Evolutionary conservation across 139 green algal species (phyloP).

Genomic region (Picochlorum sp.): DNA sequence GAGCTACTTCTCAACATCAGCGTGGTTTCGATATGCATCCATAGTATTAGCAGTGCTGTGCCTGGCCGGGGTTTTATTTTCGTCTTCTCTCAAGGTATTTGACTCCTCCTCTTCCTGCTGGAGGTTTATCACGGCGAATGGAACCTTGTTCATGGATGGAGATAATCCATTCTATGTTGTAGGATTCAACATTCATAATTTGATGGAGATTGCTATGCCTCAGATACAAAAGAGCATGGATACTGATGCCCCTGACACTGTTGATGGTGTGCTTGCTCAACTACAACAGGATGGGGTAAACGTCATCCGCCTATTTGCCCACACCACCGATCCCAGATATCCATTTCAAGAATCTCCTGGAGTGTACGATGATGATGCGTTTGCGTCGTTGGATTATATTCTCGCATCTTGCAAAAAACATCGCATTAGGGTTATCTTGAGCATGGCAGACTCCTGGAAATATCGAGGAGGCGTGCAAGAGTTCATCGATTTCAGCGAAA

Average conservation of each 20-base stretch:
- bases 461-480: constrained; percentile 41
- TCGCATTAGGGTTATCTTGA: constrained; percentile 58
- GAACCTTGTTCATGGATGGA: constrained; percentile 38
- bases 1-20: no score
- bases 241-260: not conserved
- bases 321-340: constrained; percentile 43
- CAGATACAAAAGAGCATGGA: not conserved
- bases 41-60: no score
- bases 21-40: no score
- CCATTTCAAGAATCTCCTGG: constrained; percentile 50
- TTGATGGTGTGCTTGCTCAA: no score
- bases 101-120: not conserved
- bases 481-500: constrained; percentile 59
- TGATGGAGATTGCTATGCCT: constrained; percentile 21
- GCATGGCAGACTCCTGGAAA: constrained; percentile 70
- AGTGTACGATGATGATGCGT: constrained; percentile 48
- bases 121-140: not conserved
- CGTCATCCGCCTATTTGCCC: constrained; percentile 52
- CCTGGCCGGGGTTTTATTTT: no score
- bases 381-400: constrained; percentile 62
- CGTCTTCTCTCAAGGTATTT: not conserved
- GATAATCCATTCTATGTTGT: constrained; percentile 48
- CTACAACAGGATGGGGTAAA: constrained; percentile 29
- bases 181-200: constrained; percentile 52
- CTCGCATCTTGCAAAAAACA: constrained; percentile 38